Evolutionary conservation across 208 protist genomes (phyloP), one percentile per base, ranked within the genome.

Genomic region (Trypanosoma brucei): DNA sequence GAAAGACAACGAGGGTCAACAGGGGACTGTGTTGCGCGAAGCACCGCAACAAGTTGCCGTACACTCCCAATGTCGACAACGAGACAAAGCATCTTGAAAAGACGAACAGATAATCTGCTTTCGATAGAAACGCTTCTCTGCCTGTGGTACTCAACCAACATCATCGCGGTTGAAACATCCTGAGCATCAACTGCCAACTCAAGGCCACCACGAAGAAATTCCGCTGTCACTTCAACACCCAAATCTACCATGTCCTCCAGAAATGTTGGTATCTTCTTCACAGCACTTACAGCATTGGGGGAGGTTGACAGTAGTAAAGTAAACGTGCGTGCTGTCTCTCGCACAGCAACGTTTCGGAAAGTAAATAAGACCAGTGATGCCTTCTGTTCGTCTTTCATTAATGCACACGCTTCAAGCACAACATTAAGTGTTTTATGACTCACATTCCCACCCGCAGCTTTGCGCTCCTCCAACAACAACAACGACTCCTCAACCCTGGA

Each of bases 371-470:
- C 51, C 31, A 59, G 56, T 44, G 83, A 81, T 3, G 82, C 79
- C 1, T 55, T 59, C 38, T 53, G 53, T n/a, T 70, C 60, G 37
- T 84, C 77, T 44, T 74, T 72, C 0, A 64, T 55, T 8, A 66
- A 34, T n/a, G 77, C 76, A 58, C 70, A 86, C 2, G 87, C 83
- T 11, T 83, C 87, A 38, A 91, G 55, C n/a, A 94, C 33, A 9
- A 92, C 45, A 55, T 91, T 79, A 30, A 92, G 76, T 14, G 84
- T 80, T 4, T 68, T 72, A 31, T 72, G 62, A 2, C 76, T 80
- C 1, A 88, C 80, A 3, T 61, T 35, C 44, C 59, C 51, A 14
- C 59, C 59, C 34, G 37, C 34, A 31, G 46, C 56, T 45, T 48
- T 48, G 5, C 59, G 68, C 39, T 79, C 60, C 42, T 72, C 65